Evolutionary conservation across 2,329 filamentous ascomycete genomes (phyloP).

Genomic region (Pseudogymnoascus sp.): DNA sequence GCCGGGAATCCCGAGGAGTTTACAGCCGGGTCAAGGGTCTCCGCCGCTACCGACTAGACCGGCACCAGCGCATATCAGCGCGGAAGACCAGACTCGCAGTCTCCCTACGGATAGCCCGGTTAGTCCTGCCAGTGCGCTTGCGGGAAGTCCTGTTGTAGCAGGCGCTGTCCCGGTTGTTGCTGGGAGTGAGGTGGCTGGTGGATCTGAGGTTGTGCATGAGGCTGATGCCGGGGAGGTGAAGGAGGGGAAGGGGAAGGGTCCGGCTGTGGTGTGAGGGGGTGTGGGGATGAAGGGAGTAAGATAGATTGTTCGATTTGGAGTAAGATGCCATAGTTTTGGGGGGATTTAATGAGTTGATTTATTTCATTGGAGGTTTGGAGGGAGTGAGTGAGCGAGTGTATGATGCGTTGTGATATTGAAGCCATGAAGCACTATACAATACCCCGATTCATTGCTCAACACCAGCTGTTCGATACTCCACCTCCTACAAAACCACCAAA

Average conservation of each 20-base stretch:
- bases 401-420: too few relatives aligned
- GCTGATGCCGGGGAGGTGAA: not conserved
- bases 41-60: not conserved
- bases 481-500: too few relatives aligned
- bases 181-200: not conserved
- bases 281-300: not conserved
- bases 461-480: too few relatives aligned
- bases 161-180: not conserved
- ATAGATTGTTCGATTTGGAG: not conserved
- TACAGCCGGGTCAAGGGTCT: not conserved
- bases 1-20: not conserved
- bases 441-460: too few relatives aligned
- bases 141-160: not conserved
- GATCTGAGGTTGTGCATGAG: not conserved
- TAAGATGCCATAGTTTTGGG: not conserved
- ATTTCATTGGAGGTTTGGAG: not conserved
- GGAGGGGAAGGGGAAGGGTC: constrained; percentile 1
- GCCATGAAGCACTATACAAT: too few relatives aligned
- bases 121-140: not conserved
- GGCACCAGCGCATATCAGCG: not conserved
- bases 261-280: not conserved
- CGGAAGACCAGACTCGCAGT: not conserved
- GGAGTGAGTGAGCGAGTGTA: not conserved
- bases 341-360: not conserved
- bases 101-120: not conserved